Conservation (phyloP, 2,329 filamentous ascomycete genomes). For the Scolecobasidium constrictum region DNA sequence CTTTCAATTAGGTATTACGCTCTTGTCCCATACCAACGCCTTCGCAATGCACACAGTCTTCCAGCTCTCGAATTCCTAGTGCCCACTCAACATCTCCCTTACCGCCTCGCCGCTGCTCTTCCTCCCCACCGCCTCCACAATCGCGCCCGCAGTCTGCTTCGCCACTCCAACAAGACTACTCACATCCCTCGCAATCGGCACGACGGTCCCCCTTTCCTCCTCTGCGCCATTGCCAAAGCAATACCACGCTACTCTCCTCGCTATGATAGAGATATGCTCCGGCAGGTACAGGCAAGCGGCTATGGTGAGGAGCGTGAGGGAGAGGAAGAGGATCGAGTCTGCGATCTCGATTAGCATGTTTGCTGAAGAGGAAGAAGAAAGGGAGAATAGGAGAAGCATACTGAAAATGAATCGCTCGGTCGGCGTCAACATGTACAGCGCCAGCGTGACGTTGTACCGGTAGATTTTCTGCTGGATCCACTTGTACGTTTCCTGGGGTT, state of each 20-base stretch:
- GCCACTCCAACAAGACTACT: background rate
- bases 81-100: background rate
- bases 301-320: slow-evolving; percentile 75
- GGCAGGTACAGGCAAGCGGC: slow-evolving; percentile 88
- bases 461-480: slow-evolving; percentile 95
- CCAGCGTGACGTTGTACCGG: slow-evolving; percentile 95
- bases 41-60: too few relatives aligned
- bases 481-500: slow-evolving; percentile 50
- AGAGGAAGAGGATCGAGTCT: slow-evolving; percentile 89
- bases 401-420: slow-evolving; percentile 97
- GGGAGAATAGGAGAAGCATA: slow-evolving; percentile 27
- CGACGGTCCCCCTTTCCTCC: background rate
- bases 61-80: too few relatives aligned
- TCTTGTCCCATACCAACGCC: too few relatives aligned
- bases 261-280: slow-evolving; percentile 74
- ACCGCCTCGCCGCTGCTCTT: background rate
- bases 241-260: slow-evolving; percentile 87
- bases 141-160: background rate
- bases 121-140: background rate
- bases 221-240: slow-evolving; percentile 57
- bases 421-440: slow-evolving; percentile 92
- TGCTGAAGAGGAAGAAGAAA: slow-evolving; percentile 4
- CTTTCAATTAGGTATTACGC: too few relatives aligned
- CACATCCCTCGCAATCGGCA: background rate
- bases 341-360: slow-evolving; percentile 11